These are phyloP conservation scores for Tanacetum coccineum DNA, from an alignment of 129 eudicot genomes.

Conservation along the genomic window DNA sequence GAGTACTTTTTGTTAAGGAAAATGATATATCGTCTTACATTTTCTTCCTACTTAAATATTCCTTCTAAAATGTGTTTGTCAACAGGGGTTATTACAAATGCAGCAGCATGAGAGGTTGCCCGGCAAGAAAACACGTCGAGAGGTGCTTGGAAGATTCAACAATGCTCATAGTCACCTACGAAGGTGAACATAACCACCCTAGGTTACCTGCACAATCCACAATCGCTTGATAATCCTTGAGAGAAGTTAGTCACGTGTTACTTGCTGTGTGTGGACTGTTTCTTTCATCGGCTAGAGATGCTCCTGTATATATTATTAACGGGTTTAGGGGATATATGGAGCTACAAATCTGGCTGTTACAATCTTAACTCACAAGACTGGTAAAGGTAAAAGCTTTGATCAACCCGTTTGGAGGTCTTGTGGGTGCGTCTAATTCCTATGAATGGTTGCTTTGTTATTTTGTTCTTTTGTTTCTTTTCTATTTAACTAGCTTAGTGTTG, in stretches of 20 bases:
- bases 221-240: conserved; percentile 37
- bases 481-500: neutral
- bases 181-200: conserved; percentile 98
- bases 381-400: no score
- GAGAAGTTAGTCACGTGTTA: conserved; percentile 7
- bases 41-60: no score
- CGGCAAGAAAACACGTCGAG: conserved; percentile 98
- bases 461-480: neutral
- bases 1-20: neutral
- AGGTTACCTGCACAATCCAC: conserved; percentile 72
- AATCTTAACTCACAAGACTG: no score
- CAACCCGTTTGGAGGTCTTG: neutral
- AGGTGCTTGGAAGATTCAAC: conserved; percentile 90
- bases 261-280: conserved; percentile 13
- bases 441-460: neutral
- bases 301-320: conserved; percentile 11
- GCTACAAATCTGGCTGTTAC: neutral
- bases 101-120: conserved; percentile 98
- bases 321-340: conserved; percentile 12
- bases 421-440: neutral
- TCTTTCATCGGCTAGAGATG: neutral
- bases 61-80: neutral
- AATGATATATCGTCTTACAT: no score
- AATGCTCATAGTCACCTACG: conserved; percentile 95
- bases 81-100: conserved; percentile 98